phyloP scores from a whole-genome alignment of 305 asterid species.

The Plantago lanceolata region DNA sequence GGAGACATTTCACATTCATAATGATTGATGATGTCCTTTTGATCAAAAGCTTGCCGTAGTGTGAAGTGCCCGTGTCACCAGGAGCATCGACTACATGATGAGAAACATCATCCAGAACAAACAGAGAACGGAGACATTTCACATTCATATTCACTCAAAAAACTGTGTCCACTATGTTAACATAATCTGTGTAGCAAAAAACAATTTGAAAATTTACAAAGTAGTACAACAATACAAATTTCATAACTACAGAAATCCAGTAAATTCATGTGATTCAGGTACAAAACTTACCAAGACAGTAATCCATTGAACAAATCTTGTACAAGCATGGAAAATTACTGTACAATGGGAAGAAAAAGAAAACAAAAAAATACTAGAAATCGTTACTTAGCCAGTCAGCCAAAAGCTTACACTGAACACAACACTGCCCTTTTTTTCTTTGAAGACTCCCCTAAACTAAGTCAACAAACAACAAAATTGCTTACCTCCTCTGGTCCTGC shows the following conservation, averaged over 20 bases:
- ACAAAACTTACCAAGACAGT: slow-evolving; percentile 10
- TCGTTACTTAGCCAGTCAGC: slow-evolving; percentile 14
- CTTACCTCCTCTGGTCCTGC: slow-evolving; percentile 22
- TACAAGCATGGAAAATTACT: slow-evolving; percentile 18
- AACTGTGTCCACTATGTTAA: no score
- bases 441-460: slow-evolving; percentile 12
- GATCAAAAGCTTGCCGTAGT: no score
- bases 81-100: background rate
- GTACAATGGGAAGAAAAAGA: slow-evolving; percentile 16
- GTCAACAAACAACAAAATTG: slow-evolving; percentile 23
- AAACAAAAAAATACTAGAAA: no score
- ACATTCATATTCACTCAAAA: no score
- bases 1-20: background rate
- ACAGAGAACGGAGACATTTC: background rate
- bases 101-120: background rate
- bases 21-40: no score
- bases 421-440: no score
- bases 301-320: slow-evolving; percentile 23
- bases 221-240: background rate
- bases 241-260: background rate
- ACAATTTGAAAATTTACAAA: background rate
- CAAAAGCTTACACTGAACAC: slow-evolving; percentile 16
- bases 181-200: background rate
- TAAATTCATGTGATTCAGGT: background rate
- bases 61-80: no score